Conservation (phyloP, 805 yeast genomes). For the Kazachstania viticola region DNA sequence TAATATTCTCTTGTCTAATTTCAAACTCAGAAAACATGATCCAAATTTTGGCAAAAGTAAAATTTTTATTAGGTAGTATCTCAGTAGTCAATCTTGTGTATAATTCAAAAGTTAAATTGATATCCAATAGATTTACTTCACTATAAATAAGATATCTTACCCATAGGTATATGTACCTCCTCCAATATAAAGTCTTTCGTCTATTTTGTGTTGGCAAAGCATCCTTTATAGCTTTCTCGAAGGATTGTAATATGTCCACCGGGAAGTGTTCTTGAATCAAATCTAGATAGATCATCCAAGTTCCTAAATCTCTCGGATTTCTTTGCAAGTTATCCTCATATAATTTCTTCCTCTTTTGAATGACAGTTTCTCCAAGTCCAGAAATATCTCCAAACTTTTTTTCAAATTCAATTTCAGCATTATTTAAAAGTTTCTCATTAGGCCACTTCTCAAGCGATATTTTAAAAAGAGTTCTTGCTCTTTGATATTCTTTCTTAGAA, state of each 20-base stretch:
- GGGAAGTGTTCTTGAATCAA: conserved; percentile 33
- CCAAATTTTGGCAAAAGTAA: conserved; percentile 73
- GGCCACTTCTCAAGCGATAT: conserved; percentile 39
- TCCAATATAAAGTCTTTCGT: conserved; percentile 44
- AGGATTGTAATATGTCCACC: conserved; percentile 4
- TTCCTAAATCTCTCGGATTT: conserved; percentile 51
- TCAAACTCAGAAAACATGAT: conserved; percentile 58
- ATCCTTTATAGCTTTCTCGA: conserved; percentile 10
- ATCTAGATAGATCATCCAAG: conserved; percentile 72
- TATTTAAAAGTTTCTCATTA: conserved; percentile 26
- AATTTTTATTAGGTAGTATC: conserved; percentile 43
- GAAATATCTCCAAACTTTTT: conserved; percentile 48
- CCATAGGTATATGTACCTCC: conserved; percentile 61
- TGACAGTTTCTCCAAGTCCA: conserved; percentile 41
- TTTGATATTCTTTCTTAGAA: conserved; percentile 43
- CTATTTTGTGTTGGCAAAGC: conserved; percentile 18
- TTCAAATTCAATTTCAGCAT: conserved; percentile 46
- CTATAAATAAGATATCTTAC: conserved; percentile 49
- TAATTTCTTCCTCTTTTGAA: conserved; percentile 40
- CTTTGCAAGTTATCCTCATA: conserved; percentile 39
- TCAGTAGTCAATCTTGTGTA: conserved; percentile 39
- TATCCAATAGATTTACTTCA: conserved; percentile 38
- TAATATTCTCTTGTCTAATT: conserved; percentile 44
- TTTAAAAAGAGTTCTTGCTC: conserved; percentile 48
- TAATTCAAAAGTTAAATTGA: conserved; percentile 35